Percentiles rank a stretch among this genome's conserved stretches.
phyloP scores from a whole-genome alignment of 352 stramenopile genomes.

The Phytophthora colocasiae region DNA sequence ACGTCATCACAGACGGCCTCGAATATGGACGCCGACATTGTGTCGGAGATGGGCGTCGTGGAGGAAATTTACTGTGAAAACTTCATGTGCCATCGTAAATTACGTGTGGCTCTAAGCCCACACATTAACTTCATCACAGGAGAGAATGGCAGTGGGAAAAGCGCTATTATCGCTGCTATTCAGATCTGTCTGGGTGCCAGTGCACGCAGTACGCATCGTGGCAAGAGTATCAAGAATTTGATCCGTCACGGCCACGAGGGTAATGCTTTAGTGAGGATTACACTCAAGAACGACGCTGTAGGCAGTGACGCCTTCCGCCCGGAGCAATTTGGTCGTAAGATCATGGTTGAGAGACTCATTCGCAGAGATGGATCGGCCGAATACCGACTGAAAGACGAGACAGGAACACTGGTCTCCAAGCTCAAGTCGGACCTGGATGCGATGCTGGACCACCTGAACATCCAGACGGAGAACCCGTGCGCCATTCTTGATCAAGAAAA shows the following conservation, averaged over 20 bases:
- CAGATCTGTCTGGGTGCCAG: slow-evolving; percentile 97
- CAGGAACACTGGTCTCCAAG: slow-evolving; percentile 70
- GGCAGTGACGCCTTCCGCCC: slow-evolving; percentile 92
- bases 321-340: slow-evolving; percentile 92
- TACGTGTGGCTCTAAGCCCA: slow-evolving; percentile 85
- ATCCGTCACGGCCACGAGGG: slow-evolving; percentile 93
- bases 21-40: slow-evolving; percentile 36
- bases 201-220: slow-evolving; percentile 93
- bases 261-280: slow-evolving; percentile 92
- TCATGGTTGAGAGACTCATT: slow-evolving; percentile 95
- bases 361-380: slow-evolving; percentile 78
- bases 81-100: slow-evolving; percentile 98
- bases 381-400: slow-evolving; percentile 78
- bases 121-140: slow-evolving; percentile 93
- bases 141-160: slow-evolving; percentile 96
- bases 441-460: slow-evolving; percentile 95
- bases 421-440: slow-evolving; percentile 93
- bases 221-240: slow-evolving; percentile 96
- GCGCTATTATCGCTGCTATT: slow-evolving; percentile 96
- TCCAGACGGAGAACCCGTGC: slow-evolving; percentile 97
- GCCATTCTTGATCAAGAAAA: slow-evolving; percentile 98
- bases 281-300: slow-evolving; percentile 90
- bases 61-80: slow-evolving; percentile 96
- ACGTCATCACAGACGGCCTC: slow-evolving; percentile 6
- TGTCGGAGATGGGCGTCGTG: slow-evolving; percentile 93